Evolutionary conservation across 139 green algal genomes (phyloP).

Genomic region (Desmodesmus armatus): DNA sequence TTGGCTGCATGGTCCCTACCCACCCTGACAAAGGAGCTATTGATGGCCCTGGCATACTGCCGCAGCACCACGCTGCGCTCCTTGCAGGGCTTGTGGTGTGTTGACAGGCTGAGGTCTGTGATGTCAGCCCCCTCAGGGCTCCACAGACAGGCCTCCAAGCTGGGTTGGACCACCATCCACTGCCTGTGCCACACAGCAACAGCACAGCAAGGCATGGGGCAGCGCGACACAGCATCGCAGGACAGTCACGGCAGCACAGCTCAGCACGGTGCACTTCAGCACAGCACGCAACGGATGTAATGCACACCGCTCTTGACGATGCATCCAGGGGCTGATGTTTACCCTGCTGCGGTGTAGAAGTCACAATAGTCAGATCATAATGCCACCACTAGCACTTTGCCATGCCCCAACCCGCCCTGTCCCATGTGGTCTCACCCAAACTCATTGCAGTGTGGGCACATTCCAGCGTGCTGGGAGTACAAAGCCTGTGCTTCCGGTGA

Average conservation of each 20-base stretch:
- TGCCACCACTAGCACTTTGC: too few relatives aligned
- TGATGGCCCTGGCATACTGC: constrained; percentile 21
- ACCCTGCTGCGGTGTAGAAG: too few relatives aligned
- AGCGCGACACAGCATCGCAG: background rate
- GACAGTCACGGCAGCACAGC: background rate
- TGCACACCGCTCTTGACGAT: too few relatives aligned
- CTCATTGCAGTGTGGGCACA: background rate
- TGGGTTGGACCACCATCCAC: background rate
- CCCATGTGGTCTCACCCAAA: background rate
- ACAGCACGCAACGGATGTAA: too few relatives aligned
- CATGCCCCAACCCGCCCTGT: background rate
- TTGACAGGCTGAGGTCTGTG: background rate
- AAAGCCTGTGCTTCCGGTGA: background rate
- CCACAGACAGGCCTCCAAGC: background rate
- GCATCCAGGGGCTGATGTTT: too few relatives aligned
- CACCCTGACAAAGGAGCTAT: background rate
- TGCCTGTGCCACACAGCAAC: background rate
- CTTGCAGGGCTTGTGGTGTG: background rate
- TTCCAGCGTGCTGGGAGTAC: background rate
- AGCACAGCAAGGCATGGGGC: background rate
- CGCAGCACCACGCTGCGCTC: background rate
- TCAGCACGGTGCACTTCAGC: too few relatives aligned
- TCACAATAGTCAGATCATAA: too few relatives aligned
- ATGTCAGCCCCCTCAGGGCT: background rate
- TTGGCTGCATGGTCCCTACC: too few relatives aligned